Percentiles rank a stretch among this genome's conserved stretches.
Conservation (phyloP, 176 grass and related monocot genomes). For the Carex kokanica region DNA sequence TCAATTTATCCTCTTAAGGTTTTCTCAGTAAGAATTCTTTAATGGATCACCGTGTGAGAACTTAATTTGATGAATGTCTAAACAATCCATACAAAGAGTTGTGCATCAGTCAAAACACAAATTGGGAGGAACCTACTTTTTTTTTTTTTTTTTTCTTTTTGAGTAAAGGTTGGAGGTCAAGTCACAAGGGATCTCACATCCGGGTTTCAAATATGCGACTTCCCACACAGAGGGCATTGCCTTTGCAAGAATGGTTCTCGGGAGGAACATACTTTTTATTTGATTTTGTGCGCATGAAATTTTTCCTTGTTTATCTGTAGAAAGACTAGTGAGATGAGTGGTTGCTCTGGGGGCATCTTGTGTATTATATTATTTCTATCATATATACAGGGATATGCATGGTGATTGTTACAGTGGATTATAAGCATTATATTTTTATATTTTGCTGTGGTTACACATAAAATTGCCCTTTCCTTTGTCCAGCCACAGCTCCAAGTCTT, state of each 20-base stretch:
- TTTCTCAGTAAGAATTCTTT: neutral
- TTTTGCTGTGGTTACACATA: no score
- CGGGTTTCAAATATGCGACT: no score
- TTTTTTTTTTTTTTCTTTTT: neutral
- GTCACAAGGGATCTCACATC: no score
- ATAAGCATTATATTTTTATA: no score
- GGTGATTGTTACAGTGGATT: no score
- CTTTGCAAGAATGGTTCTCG: no score
- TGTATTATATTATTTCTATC: neutral
- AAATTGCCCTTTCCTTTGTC: constrained; percentile 17
- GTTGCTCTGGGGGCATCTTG: neutral
- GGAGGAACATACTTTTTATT: neutral
- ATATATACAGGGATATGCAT: neutral
- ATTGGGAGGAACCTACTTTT: neutral
- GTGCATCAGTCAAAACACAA: neutral
- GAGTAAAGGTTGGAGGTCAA: no score
- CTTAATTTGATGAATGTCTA: neutral
- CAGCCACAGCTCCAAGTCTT: constrained; percentile 23
- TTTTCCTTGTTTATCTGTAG: neutral
- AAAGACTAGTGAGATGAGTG: no score
- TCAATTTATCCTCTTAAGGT: neutral
- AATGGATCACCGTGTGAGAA: neutral
- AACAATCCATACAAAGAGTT: neutral
- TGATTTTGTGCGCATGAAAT: neutral
- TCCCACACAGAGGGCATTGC: no score